phyloP scores from a whole-genome alignment of 345 rosid species.

The Gossypium mustelinum region DNA sequence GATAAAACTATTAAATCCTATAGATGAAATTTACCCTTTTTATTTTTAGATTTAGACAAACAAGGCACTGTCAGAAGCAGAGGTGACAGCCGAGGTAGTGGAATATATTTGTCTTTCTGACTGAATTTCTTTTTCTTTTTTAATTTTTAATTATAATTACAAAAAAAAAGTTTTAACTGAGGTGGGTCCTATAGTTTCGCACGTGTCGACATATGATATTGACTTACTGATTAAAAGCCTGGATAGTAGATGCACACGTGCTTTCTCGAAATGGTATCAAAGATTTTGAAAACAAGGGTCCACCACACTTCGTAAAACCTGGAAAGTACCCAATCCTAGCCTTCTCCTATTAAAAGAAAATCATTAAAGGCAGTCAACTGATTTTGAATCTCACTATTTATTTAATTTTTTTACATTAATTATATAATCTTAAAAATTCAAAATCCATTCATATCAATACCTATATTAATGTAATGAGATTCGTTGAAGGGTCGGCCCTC shows the following conservation, averaged over 20 bases:
- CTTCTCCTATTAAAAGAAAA: background rate
- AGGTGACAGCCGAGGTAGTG: background rate
- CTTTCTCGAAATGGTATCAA: background rate
- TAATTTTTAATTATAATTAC: background rate
- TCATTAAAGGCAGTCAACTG: background rate
- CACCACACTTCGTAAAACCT: background rate
- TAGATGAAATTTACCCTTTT: background rate
- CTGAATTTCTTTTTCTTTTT: background rate
- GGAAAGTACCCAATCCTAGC: background rate
- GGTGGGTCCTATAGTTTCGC: background rate
- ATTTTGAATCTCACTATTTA: background rate
- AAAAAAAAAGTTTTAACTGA: background rate
- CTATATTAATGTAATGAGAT: no score
- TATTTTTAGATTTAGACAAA: background rate
- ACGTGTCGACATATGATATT: background rate
- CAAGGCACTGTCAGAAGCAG: background rate
- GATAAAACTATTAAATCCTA: background rate
- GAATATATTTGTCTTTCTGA: background rate
- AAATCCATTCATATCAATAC: no score
- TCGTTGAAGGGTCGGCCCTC: no score
- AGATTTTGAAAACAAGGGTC: slow-evolving; percentile 1
- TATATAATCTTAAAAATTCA: no score
- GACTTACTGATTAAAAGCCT: background rate
- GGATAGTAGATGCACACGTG: background rate
- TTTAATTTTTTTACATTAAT: no score